phyloP scores from a whole-genome alignment of 352 stramenopile species.

The Phytopythium delawarense region DNA sequence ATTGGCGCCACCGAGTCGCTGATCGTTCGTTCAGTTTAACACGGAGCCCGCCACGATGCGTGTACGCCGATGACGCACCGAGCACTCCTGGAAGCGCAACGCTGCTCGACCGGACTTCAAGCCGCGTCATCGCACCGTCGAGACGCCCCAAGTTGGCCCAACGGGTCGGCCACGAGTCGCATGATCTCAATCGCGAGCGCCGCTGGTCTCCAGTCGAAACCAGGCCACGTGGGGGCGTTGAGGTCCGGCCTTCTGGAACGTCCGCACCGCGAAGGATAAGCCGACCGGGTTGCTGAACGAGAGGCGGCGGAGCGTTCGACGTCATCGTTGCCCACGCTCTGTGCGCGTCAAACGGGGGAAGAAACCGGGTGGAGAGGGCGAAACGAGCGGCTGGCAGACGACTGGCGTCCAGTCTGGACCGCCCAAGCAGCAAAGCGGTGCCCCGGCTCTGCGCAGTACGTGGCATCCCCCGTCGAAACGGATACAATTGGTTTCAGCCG shows the following conservation, averaged over 20 bases:
- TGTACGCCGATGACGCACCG: conserved; percentile 25
- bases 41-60: conserved; percentile 10
- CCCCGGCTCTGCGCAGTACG: not conserved
- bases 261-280: not conserved
- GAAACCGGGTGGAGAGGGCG: not conserved
- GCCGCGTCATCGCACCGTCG: not conserved
- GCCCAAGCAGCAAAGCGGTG: conserved; percentile 1
- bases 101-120: not conserved
- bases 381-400: not conserved
- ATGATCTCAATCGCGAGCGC: too few relatives aligned
- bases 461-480: not conserved
- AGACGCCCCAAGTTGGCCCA: too few relatives aligned
- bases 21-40: not conserved
- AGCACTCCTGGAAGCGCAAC: conserved; percentile 23
- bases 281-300: not conserved
- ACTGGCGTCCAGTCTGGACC: not conserved
- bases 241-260: not conserved
- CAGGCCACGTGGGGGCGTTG: not conserved
- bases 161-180: too few relatives aligned
- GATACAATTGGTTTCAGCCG: not conserved
- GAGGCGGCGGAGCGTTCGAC: not conserved
- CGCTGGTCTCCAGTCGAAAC: not conserved
- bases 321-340: conserved; percentile 2
- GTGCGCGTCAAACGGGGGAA: conserved; percentile 4
- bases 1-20: not conserved